Evolutionary conservation across 176 grass and related monocot species (phyloP), one percentile per base, ranked within the genome.

Genomic region (Elymus sibiricus): DNA sequence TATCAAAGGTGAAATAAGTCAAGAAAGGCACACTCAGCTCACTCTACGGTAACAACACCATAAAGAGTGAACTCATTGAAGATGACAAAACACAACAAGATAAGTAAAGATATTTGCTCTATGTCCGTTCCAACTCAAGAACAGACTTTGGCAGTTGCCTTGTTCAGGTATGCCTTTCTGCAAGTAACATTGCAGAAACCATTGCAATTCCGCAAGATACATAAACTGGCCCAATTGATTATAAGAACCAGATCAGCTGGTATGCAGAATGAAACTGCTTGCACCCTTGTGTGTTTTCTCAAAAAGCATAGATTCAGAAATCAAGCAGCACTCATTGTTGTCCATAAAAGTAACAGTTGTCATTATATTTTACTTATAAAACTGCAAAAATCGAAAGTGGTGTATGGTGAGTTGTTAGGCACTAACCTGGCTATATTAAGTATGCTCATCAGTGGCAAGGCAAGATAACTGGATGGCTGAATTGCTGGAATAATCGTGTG

Each of bases 371-470:
- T 70, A 77, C 53, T 81, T 77, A 66, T 77, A 66, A 43, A 69
- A 62, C 35, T 61, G 67, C 77, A 19, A 39, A 68, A 87, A 77
- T 69, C 19, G 3, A 55, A 56, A 86, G 58, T 60, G 64, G 55
- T 25, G 11, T 67, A 39, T 49, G 27, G 25, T 84, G 51, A 77
- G 70, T 43, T 80, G 65, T 78, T 78, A 85, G 43, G 65, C 17
- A 82, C 76, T 88, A 90, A 94, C 97, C 97, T 94, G 83, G 97
- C 97, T 88, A 99, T 96, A 87, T 91, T 96, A 82, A 99, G 94
- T 90, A 99, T 91, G 88, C 97, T 96, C 92, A 91, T 91, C 62
- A 99, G 94, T 86, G 97, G 97, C 60, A 99, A 91, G 8, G 94
- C 83, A 86, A 99, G 86, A 82, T 96, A 99, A 87, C 83, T 91